phyloP scores from a whole-genome alignment of 1,284 basidiomycete species.

The Uromyces viciae-fabae region DNA sequence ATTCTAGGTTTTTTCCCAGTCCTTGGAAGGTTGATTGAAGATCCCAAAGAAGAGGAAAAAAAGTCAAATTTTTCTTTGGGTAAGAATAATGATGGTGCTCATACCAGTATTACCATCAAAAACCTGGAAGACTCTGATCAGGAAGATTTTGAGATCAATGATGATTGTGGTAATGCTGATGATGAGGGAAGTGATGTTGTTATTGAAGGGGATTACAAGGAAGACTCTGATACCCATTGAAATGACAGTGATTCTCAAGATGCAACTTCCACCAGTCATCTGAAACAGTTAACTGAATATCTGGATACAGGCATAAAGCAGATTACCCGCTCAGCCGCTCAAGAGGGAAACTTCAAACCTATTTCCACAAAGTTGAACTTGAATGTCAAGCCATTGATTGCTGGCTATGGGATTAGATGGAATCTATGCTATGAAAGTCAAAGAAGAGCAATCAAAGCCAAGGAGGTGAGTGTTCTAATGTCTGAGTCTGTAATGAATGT shows the following conservation, averaged over 20 bases:
- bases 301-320: background rate
- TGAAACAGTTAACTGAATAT: background rate
- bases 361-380: background rate
- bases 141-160: background rate
- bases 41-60: background rate
- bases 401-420: background rate
- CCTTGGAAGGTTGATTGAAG: background rate
- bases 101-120: no score
- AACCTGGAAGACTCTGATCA: no score
- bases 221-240: background rate
- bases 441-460: constrained; percentile 4
- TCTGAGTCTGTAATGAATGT: no score
- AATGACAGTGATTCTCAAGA: background rate
- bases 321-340: background rate
- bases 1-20: background rate
- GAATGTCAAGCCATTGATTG: background rate
- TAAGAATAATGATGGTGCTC: no score
- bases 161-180: background rate
- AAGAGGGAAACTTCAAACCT: background rate
- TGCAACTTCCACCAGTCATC: background rate
- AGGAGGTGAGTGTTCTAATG: background rate
- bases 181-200: background rate
- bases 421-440: background rate
- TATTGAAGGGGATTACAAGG: background rate
- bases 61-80: no score